Base-by-base conservation (phyloP, 495 filamentous ascomycete genomes). In the Xylaria longipes region DNA sequence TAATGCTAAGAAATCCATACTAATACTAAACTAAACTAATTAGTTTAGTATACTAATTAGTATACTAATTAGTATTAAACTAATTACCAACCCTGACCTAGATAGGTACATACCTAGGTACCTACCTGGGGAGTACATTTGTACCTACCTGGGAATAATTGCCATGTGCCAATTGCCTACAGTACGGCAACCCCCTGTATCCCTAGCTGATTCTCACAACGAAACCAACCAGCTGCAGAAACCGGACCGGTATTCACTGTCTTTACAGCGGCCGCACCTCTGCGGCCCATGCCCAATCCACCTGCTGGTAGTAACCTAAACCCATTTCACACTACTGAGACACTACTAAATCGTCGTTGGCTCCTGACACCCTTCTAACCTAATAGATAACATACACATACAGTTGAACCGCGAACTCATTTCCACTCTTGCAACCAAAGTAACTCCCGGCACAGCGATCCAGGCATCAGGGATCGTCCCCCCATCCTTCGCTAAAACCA, bases 331-430 rank as follows among this genome's bases (percentile, higher is more conserved):
- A 31, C 52, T 27, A 31, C 52, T 56, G 52, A 31, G 17, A 56
- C 52, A 56, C 14, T 14, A 56, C 29, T 33, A 37, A 41, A 68
- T 27, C 65, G 29, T 31, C 35, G 65, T 68, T 68, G 65, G 65
- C 65, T 68, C 65, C 50, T 58, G 65, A 68, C 65, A 58, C 39
- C 57, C 45, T 7, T 43, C 39, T 43, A 43, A 50, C 63, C 63
- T 65, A 22, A 56, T 37, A 60, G 57, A 29, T 65, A 27, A 17
- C 37, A 46, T 27, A 65, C 52, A 25, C 46, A 3, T 57, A 25
- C 35, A 43, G 39, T 50, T 29, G 63, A 65, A 48, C 43, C 8
- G 27, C 29, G 20, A 66, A 50, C 29, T 33, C 63, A 66, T 66
- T 52, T 50, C 43, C 22, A 25, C 45, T 37, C 14, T 39, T 48